These are phyloP conservation scores for Talaromyces adpressus DNA, from an alignment of 495 filamentous ascomycete species.

Conservation along the genomic window DNA sequence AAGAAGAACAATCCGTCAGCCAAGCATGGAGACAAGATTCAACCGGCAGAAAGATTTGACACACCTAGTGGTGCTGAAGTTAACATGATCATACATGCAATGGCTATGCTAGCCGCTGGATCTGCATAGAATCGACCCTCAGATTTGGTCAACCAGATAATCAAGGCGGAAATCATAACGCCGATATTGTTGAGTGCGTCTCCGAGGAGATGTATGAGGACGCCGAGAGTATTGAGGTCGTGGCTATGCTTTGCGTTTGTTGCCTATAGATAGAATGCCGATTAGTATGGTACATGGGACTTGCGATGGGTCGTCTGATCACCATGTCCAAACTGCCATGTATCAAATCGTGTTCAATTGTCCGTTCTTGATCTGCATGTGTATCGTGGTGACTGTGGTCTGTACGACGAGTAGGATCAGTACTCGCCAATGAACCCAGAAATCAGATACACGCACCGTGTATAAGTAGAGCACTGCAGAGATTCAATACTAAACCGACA, in stretches of 20 bases:
- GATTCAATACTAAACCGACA: slow-evolving; percentile 69
- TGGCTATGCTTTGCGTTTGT: neutral
- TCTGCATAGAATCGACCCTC: slow-evolving; percentile 40
- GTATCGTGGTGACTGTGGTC: neutral
- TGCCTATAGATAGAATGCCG: neutral
- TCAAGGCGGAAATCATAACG: slow-evolving; percentile 34
- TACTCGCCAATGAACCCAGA: neutral
- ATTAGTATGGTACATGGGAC: neutral
- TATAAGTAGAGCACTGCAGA: slow-evolving; percentile 64
- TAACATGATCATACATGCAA: slow-evolving; percentile 34
- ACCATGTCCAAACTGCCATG: neutral
- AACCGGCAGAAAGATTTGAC: neutral
- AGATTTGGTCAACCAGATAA: slow-evolving; percentile 35
- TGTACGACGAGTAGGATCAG: neutral
- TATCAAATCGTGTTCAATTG: neutral
- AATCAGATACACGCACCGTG: neutral
- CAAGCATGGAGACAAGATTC: neutral
- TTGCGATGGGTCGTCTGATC: neutral
- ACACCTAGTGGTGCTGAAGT: slow-evolving; percentile 33
- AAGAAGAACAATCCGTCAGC: neutral
- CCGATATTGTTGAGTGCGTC: slow-evolving; percentile 44
- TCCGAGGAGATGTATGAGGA: slow-evolving; percentile 40
- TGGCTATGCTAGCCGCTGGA: slow-evolving; percentile 37
- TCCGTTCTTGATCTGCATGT: neutral
- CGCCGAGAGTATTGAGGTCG: slow-evolving; percentile 16